These are phyloP conservation scores for Jaminaea rosea DNA, from an alignment of 1,284 basidiomycete species.

Conservation along the genomic window DNA sequence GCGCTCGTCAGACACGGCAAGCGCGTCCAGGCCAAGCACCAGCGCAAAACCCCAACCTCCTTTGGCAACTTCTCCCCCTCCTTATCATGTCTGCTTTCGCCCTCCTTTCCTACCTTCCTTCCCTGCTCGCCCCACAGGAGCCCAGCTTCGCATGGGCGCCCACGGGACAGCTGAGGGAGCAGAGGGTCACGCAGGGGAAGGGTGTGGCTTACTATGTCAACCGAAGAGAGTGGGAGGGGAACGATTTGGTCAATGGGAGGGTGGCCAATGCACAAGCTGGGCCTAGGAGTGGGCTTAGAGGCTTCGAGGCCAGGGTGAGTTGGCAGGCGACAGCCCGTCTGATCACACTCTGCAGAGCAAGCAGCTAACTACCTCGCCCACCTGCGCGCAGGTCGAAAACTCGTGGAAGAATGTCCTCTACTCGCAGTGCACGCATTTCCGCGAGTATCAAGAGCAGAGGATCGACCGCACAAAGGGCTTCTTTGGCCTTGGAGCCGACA, in stretches of 20 bases:
- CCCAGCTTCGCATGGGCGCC: conserved; percentile 68
- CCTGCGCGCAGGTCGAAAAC: conserved; percentile 24
- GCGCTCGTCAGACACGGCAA: conserved; percentile 38
- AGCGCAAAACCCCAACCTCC: conserved; percentile 57
- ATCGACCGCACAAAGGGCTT: conserved; percentile 23
- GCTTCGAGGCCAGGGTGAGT: conserved; percentile 17
- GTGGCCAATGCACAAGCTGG: too few species aligned
- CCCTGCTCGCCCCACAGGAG: conserved; percentile 61
- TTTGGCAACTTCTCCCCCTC: conserved; percentile 78
- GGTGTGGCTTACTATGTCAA: conserved; percentile 81
- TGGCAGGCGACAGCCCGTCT: background rate
- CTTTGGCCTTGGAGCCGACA: conserved; percentile 24
- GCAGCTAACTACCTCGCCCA: background rate
- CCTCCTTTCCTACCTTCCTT: conserved; percentile 72
- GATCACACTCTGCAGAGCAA: background rate
- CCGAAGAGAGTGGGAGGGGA: conserved; percentile 63
- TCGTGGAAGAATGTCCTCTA: conserved; percentile 27
- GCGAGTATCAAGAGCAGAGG: conserved; percentile 27
- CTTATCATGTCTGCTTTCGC: conserved; percentile 52
- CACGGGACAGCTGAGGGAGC: conserved; percentile 28
- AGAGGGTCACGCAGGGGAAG: conserved; percentile 55
- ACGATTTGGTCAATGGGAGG: conserved; percentile 53
- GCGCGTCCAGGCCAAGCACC: conserved; percentile 33
- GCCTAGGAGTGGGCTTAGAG: conserved; percentile 5
- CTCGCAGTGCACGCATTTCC: conserved; percentile 17